Percentiles rank a stretch among this genome's conserved stretches.
Evolutionary conservation across 164 flowering plant genomes (phyloP).

Genomic region (Chimonanthus salicifolius): DNA sequence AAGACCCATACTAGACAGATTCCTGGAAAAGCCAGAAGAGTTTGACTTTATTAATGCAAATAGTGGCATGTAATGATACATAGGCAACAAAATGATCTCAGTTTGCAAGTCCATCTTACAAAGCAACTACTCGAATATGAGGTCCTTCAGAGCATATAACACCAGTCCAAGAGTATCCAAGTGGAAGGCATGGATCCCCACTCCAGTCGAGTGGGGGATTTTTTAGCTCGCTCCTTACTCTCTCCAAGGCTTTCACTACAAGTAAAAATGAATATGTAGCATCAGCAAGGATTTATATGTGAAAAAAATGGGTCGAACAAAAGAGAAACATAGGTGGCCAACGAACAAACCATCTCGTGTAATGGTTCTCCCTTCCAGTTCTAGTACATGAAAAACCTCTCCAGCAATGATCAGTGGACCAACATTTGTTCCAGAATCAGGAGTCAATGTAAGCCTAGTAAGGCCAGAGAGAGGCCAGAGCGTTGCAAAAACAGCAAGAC

Average conservation of each 20-base stretch:
- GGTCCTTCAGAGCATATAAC: constrained; percentile 66
- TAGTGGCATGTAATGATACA: neutral
- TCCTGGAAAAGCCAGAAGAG: constrained; percentile 35
- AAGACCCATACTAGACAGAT: constrained; percentile 70
- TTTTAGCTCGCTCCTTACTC: constrained; percentile 35
- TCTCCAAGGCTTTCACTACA: constrained; percentile 61
- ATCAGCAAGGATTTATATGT: neutral
- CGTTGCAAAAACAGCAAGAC: constrained; percentile 60
- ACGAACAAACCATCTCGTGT: constrained; percentile 68
- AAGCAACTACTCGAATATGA: constrained; percentile 49
- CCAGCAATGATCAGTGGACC: constrained; percentile 87
- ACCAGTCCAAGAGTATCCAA: constrained; percentile 72
- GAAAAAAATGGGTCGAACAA: neutral
- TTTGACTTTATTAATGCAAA: neutral
- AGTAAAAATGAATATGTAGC: constrained; percentile 1
- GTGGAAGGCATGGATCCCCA: constrained; percentile 91
- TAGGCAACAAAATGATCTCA: neutral
- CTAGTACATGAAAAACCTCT: constrained; percentile 51
- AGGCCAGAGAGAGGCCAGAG: constrained; percentile 75
- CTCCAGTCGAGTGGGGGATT: constrained; percentile 75
- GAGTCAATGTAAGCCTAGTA: constrained; percentile 55
- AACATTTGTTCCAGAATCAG: constrained; percentile 40
- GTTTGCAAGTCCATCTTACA: constrained; percentile 47
- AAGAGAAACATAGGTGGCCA: neutral
- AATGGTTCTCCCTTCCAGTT: constrained; percentile 64